A percentile compares a stretch with the other conserved stretches of the same genome.
Evolutionary conservation across 352 stramenopile species (phyloP).

Genomic region (Phytophthora pisi): DNA sequence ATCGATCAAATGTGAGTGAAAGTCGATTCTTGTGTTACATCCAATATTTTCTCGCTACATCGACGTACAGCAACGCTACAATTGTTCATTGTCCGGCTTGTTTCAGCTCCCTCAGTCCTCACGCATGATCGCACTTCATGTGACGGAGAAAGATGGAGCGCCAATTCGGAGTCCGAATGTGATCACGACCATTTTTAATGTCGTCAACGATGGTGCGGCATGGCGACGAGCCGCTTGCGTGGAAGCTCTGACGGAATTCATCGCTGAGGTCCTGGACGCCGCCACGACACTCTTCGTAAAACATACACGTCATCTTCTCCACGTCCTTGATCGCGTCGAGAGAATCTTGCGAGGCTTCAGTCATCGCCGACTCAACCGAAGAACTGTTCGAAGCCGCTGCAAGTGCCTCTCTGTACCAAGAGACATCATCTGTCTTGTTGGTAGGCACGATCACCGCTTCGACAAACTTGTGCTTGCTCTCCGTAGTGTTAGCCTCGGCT

Average conservation of each 20-base stretch:
- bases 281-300: constrained; percentile 85
- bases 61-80: constrained; percentile 21
- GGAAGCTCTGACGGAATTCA: constrained; percentile 73
- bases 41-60: constrained; percentile 26
- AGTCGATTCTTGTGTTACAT: constrained; percentile 33
- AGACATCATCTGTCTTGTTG: constrained; percentile 28
- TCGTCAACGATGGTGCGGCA: constrained; percentile 67
- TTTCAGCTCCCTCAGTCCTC: constrained; percentile 6
- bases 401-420: constrained; percentile 67
- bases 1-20: constrained; percentile 31
- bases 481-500: constrained; percentile 13
- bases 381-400: constrained; percentile 49
- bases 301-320: constrained; percentile 90
- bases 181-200: constrained; percentile 61
- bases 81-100: neutral
- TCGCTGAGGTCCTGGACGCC: constrained; percentile 69
- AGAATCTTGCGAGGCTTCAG: constrained; percentile 27
- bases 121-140: constrained; percentile 53
- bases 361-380: constrained; percentile 30
- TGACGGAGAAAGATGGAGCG: constrained; percentile 71
- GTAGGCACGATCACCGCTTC: constrained; percentile 72
- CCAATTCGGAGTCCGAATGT: constrained; percentile 76
- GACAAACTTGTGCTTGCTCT: constrained; percentile 39
- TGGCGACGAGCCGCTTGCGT: constrained; percentile 55
- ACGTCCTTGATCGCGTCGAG: constrained; percentile 67